Evolutionary conservation across 352 stramenopile species (phyloP).

Genomic region (Phytophthora fragariae): DNA sequence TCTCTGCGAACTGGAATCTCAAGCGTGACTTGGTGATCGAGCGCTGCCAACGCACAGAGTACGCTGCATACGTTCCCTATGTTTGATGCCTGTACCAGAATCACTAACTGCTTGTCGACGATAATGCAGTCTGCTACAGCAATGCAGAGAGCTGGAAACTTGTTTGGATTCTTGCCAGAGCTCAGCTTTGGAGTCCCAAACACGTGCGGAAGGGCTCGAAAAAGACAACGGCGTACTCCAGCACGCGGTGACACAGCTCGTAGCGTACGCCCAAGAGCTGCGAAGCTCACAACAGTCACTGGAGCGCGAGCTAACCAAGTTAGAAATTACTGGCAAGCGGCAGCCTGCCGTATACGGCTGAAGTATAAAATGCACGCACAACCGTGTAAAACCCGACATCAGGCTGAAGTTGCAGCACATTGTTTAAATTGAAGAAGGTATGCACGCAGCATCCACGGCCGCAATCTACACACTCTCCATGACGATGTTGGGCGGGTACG

Average conservation of each 20-base stretch:
- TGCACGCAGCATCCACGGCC: neutral
- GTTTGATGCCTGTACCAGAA: neutral
- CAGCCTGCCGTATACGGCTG: slow-evolving; percentile 58
- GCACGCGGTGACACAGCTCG: slow-evolving; percentile 56
- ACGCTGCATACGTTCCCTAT: slow-evolving; percentile 12
- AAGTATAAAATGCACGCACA: neutral
- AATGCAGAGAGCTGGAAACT: slow-evolving; percentile 62
- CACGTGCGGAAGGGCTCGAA: slow-evolving; percentile 47
- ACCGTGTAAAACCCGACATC: neutral
- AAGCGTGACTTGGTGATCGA: slow-evolving; percentile 68
- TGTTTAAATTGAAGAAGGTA: slow-evolving; percentile 20
- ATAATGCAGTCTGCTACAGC: slow-evolving; percentile 49
- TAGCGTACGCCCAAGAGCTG: slow-evolving; percentile 61
- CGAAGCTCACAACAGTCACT: slow-evolving; percentile 53
- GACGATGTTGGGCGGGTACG: slow-evolving; percentile 63
- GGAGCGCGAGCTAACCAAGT: slow-evolving; percentile 55
- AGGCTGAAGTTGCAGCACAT: neutral
- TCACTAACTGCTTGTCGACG: neutral
- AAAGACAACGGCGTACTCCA: slow-evolving; percentile 64
- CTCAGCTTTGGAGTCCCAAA: slow-evolving; percentile 41
- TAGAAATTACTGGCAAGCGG: slow-evolving; percentile 52
- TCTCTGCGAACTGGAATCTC: slow-evolving; percentile 43
- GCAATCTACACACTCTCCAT: slow-evolving; percentile 79
- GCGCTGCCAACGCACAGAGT: slow-evolving; percentile 66
- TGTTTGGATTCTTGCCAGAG: slow-evolving; percentile 55